Conservation (phyloP, 169 alveolate species). For the Eimeria praecox region DNA sequence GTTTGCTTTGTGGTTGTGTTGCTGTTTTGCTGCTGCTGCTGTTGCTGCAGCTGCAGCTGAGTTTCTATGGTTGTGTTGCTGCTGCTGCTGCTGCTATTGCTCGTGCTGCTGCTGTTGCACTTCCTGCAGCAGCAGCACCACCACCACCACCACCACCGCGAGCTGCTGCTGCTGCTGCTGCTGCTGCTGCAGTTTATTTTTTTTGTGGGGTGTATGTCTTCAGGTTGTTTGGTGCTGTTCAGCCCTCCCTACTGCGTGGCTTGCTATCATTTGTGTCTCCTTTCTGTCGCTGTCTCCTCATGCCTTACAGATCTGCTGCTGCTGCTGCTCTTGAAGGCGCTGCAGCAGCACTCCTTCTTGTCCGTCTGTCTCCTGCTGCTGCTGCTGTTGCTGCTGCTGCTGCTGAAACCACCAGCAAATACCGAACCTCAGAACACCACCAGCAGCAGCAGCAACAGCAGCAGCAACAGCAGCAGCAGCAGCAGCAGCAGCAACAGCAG, state of each 20-base stretch:
- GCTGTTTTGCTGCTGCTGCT: no score
- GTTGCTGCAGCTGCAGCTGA: no score
- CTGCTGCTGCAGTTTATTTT: neutral
- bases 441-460: neutral
- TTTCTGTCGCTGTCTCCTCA: conserved; percentile 9
- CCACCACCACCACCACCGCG: no score
- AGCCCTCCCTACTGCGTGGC: neutral
- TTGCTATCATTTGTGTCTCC: conserved; percentile 7
- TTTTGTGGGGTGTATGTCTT: neutral
- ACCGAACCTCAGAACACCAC: neutral
- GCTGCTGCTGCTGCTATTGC: no score
- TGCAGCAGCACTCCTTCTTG: conserved; percentile 53
- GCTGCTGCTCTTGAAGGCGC: conserved; percentile 45
- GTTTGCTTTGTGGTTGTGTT: no score
- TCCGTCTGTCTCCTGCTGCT: neutral
- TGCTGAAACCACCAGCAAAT: neutral
- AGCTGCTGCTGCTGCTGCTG: neutral
- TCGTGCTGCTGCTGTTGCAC: no score
- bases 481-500: conserved; percentile 55
- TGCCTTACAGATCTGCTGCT: neutral
- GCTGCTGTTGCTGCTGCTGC: neutral
- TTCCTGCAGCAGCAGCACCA: no score
- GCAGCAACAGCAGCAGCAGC: neutral
- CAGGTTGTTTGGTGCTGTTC: conserved; percentile 5
- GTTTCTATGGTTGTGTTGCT: no score